Conservation (phyloP, 73 alveolate genomes). For the Paramecium octaurelia region DNA sequence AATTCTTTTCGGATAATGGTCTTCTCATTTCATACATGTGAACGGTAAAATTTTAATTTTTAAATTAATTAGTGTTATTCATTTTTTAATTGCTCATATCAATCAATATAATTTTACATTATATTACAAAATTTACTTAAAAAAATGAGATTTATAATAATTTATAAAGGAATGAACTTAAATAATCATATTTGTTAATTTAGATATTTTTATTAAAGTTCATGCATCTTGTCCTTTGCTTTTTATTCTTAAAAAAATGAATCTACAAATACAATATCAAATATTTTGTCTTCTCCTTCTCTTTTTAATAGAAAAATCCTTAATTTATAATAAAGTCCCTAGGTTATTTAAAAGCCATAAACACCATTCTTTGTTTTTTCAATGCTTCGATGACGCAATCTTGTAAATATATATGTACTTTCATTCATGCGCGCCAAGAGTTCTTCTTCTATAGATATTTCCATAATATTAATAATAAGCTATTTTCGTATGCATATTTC, state of each 20-base stretch:
- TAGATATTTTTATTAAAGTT: background rate
- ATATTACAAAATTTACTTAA: too few relatives aligned
- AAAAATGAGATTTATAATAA: background rate
- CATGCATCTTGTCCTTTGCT: background rate
- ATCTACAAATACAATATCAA: background rate
- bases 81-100: background rate
- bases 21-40: constrained; percentile 48
- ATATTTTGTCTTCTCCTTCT: background rate
- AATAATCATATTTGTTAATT: background rate
- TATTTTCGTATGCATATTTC: background rate
- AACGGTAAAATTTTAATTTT: constrained; percentile 46
- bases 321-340: background rate
- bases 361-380: background rate
- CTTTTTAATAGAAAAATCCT: background rate
- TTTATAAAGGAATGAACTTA: background rate
- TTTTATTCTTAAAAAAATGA: background rate
- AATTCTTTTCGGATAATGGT: constrained; percentile 41
- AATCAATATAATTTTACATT: background rate
- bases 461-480: background rate
- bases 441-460: background rate
- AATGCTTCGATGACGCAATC: background rate
- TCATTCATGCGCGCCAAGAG: background rate
- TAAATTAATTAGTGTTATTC: background rate
- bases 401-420: background rate
- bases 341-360: background rate